Evolutionary conservation across 306 rosid genomes (phyloP).

Genomic region (Boehmeria nivea): DNA sequence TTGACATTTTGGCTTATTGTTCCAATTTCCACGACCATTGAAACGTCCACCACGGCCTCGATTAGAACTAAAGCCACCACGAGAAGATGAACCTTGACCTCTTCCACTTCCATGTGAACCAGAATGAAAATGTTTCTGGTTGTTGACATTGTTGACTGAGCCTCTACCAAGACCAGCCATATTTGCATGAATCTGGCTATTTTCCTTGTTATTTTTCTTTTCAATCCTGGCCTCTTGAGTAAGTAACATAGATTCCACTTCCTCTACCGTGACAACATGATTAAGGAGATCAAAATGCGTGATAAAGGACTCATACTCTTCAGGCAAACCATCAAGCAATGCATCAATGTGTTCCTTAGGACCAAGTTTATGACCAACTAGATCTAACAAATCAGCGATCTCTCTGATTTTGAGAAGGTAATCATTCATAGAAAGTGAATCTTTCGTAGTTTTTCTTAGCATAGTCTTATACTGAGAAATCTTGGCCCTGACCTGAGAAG

Average conservation of each 20-base stretch:
- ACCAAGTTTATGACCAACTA: not conserved
- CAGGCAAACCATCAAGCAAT: not conserved
- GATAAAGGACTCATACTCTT: not conserved
- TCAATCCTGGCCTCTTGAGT: not conserved
- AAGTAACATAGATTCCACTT: not conserved
- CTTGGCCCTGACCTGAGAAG: too few species aligned
- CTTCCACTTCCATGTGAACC: too few species aligned
- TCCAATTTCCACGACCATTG: not conserved
- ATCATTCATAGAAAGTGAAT: not conserved
- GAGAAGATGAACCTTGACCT: not conserved
- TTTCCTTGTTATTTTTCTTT: not conserved
- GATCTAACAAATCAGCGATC: not conserved
- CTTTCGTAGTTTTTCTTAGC: too few species aligned
- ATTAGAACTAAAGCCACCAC: not conserved
- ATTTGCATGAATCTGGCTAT: too few species aligned
- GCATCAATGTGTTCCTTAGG: not conserved
- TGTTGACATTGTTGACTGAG: too few species aligned
- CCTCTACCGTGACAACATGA: not conserved
- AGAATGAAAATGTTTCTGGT: too few species aligned
- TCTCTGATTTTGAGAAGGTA: not conserved
- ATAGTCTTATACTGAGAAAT: too few species aligned
- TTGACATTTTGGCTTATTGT: not conserved
- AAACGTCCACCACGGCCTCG: not conserved
- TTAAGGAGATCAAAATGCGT: not conserved
- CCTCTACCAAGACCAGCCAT: too few species aligned